phyloP scores from a whole-genome alignment of 2,329 filamentous ascomycete genomes.

The Mariannaea sp. region DNA sequence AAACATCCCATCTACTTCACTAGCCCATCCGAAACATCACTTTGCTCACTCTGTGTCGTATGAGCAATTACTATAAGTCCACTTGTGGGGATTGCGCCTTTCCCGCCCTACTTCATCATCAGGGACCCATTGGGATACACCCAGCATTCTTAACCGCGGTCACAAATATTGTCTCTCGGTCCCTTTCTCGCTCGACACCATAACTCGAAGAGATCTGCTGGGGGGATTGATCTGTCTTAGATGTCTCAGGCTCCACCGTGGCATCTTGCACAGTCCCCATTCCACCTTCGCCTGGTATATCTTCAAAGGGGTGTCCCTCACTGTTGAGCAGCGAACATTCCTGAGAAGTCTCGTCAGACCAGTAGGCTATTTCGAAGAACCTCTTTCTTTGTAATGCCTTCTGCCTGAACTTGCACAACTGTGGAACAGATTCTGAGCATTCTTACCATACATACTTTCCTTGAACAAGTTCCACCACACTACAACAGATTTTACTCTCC shows the following conservation, averaged over 20 bases:
- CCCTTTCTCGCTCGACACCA: conserved; percentile 37
- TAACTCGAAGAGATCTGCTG: conserved; percentile 38
- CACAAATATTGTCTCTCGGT: conserved; percentile 44
- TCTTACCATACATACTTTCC: conserved; percentile 24
- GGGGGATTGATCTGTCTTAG: conserved; percentile 42
- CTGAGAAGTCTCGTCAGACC: conserved; percentile 38
- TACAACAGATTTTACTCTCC: conserved; percentile 1
- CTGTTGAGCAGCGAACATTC: conserved; percentile 42
- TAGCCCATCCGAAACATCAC: conserved; percentile 29
- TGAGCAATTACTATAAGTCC: conserved; percentile 32
- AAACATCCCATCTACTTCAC: conserved; percentile 32
- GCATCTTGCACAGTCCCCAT: conserved; percentile 42
- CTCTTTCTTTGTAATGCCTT: conserved; percentile 20
- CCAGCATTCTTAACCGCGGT: conserved; percentile 39
- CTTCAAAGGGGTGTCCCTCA: conserved; percentile 46
- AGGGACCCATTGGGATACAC: conserved; percentile 35
- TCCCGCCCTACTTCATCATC: conserved; percentile 36
- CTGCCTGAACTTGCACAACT: conserved; percentile 19
- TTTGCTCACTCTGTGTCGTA: conserved; percentile 21
- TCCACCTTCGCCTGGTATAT: conserved; percentile 47
- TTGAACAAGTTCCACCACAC: conserved; percentile 7
- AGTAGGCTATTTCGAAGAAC: conserved; percentile 16
- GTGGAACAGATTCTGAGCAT: conserved; percentile 26
- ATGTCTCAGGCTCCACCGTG: conserved; percentile 44
- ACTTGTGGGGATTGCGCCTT: conserved; percentile 35